A percentile compares a stretch with the other conserved stretches of the same genome.
Evolutionary conservation across 2,329 filamentous ascomycete genomes (phyloP).

Genomic region (Cadophora sp.): DNA sequence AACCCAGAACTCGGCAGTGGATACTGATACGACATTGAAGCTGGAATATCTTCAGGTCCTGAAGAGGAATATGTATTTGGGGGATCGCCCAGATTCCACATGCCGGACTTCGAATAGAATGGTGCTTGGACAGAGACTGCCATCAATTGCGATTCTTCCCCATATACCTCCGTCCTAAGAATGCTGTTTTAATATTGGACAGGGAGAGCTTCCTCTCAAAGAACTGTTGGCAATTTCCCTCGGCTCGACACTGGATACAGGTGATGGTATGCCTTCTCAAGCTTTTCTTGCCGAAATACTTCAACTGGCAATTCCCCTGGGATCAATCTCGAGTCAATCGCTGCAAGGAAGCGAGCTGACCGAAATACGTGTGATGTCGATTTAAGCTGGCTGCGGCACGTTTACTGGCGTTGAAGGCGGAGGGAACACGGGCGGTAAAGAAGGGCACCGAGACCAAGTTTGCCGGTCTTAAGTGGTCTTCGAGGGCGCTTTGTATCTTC

Average conservation of each 20-base stretch:
- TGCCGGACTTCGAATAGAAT: slow-evolving; percentile 41
- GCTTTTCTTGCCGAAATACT: slow-evolving; percentile 9
- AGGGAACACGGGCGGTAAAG: slow-evolving; percentile 32
- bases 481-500: slow-evolving; percentile 36
- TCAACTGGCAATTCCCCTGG: slow-evolving; percentile 19
- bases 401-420: slow-evolving; percentile 36
- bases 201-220: slow-evolving; percentile 4
- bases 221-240: slow-evolving; percentile 11
- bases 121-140: slow-evolving; percentile 44
- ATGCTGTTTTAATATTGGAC: slow-evolving; percentile 1
- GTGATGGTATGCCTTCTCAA: slow-evolving; percentile 5
- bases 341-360: slow-evolving; percentile 30
- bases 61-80: slow-evolving; percentile 36
- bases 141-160: slow-evolving; percentile 42
- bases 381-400: slow-evolving; percentile 36
- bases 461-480: slow-evolving; percentile 30
- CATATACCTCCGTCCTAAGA: slow-evolving; percentile 25
- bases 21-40: slow-evolving; percentile 44
- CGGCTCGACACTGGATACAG: neutral
- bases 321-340: slow-evolving; percentile 26
- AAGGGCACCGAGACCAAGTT: slow-evolving; percentile 33
- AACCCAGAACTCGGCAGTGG: slow-evolving; percentile 37
- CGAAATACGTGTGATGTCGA: slow-evolving; percentile 32
- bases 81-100: slow-evolving; percentile 43
- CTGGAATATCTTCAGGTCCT: slow-evolving; percentile 34